Conservation (phyloP, 768 basidiomycete genomes). For the Candolleomyces efflorescens region DNA sequence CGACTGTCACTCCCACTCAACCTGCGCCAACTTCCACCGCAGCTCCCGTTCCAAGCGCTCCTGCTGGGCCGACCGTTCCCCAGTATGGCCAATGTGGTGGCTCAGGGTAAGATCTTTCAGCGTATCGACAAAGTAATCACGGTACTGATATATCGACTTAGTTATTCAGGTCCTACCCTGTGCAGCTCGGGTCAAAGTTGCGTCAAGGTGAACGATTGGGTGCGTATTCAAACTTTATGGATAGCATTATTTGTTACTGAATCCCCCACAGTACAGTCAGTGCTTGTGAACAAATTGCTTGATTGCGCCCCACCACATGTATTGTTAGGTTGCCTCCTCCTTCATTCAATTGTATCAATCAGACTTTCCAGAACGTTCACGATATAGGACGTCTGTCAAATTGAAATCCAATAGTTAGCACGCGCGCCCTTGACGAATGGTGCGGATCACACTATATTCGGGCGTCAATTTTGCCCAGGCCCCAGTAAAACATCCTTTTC, state of each 20-base stretch:
- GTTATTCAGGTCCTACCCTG: slow-evolving; percentile 32
- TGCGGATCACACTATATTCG: too few species aligned
- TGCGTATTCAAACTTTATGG: slow-evolving; percentile 12
- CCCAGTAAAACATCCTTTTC: background rate
- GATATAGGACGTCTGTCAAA: too few species aligned
- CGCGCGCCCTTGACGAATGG: too few species aligned
- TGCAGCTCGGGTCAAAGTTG: slow-evolving; percentile 32
- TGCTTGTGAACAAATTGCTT: slow-evolving; percentile 13
- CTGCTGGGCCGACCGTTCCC: slow-evolving; percentile 24
- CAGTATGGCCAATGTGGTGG: slow-evolving; percentile 44
- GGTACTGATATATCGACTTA: background rate
- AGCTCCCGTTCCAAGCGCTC: slow-evolving; percentile 6
- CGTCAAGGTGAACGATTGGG: slow-evolving; percentile 27
- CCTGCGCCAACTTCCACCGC: slow-evolving; percentile 11
- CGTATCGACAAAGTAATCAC: background rate
- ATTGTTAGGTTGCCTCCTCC: background rate
- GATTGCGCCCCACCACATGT: background rate
- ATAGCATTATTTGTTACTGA: background rate
- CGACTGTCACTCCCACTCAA: slow-evolving; percentile 9
- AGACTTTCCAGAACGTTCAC: background rate
- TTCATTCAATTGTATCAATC: background rate
- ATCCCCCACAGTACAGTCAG: slow-evolving; percentile 21
- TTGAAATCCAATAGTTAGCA: too few species aligned
- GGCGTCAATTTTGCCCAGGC: too few species aligned
- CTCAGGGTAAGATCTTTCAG: slow-evolving; percentile 22